Percentiles rank a stretch among this genome's conserved stretches.
Conservation (phyloP, 768 basidiomycete species). For the Xerocomus spinulosus region DNA sequence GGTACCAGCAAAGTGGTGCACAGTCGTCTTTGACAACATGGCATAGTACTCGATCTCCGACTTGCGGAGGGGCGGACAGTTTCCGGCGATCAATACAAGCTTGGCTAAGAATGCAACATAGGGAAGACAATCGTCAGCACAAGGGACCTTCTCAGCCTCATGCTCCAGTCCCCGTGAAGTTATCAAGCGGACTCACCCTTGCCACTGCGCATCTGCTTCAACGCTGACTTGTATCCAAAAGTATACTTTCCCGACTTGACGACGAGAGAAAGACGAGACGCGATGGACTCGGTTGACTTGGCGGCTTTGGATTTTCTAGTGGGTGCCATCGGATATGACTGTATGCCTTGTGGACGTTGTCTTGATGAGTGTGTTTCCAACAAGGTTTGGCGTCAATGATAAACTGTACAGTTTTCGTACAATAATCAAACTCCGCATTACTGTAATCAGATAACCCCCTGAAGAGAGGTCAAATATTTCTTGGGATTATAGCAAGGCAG, state of each 20-base stretch:
- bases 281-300: slow-evolving; percentile 91
- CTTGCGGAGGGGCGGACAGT: slow-evolving; percentile 98
- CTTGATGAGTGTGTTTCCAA: slow-evolving; percentile 4
- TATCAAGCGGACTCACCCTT: slow-evolving; percentile 70
- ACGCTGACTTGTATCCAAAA: slow-evolving; percentile 95
- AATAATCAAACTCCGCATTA: slow-evolving; percentile 22
- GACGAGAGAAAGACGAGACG: slow-evolving; percentile 88
- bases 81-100: slow-evolving; percentile 96
- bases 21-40: slow-evolving; percentile 98
- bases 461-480: background rate
- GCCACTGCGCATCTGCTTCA: slow-evolving; percentile 97
- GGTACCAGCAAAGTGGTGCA: slow-evolving; percentile 96
- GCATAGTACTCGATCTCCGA: slow-evolving; percentile 99
- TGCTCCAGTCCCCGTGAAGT: slow-evolving; percentile 91
- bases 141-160: slow-evolving; percentile 99
- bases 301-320: slow-evolving; percentile 93
- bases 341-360: slow-evolving; percentile 13
- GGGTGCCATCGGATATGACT: slow-evolving; percentile 70
- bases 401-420: slow-evolving; percentile 29
- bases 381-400: slow-evolving; percentile 16
- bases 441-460: slow-evolving; percentile 5
- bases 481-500: slow-evolving; percentile 53
- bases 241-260: slow-evolving; percentile 99
- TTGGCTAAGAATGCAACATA: slow-evolving; percentile 59
- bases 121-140: slow-evolving; percentile 47